Evolutionary conservation across 129 eudicot species (phyloP).

Genomic region (Mikania micrantha): DNA sequence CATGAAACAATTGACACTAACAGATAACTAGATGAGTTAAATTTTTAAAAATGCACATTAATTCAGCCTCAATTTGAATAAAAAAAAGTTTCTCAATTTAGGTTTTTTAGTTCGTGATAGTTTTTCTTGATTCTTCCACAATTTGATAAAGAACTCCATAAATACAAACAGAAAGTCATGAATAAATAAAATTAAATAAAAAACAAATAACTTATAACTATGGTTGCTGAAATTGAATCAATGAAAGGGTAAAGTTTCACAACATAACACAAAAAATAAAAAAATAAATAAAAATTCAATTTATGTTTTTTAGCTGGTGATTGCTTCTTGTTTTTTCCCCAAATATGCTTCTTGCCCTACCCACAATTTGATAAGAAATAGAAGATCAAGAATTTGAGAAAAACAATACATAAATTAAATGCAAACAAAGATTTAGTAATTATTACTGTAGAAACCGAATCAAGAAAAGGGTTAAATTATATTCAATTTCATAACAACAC

Average conservation of each 20-base stretch:
- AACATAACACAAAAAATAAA: no score
- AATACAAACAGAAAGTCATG: background rate
- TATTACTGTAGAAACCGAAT: no score
- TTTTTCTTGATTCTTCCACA: background rate
- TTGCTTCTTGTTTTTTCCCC: no score
- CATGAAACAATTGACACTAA: conserved; percentile 1
- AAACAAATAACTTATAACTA: background rate
- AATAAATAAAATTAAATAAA: background rate
- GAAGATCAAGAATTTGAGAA: no score
- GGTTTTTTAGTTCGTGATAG: background rate
- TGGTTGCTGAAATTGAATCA: background rate
- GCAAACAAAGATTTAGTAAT: no score
- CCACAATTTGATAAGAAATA: no score
- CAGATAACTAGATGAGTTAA: background rate
- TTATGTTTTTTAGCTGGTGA: no score
- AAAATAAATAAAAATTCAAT: no score
- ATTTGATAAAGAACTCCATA: conserved; percentile 8
- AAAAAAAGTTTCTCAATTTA: background rate
- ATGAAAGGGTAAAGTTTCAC: no score
- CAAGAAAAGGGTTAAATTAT: background rate
- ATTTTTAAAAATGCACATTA: conserved; percentile 16
- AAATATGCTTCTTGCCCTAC: no score
- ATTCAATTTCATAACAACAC: background rate
- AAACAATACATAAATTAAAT: no score
- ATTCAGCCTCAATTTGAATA: conserved; percentile 4